These are phyloP conservation scores for Oryza meridionalis DNA, from an alignment of 176 grass and related monocot genomes.

Conservation along the genomic window DNA sequence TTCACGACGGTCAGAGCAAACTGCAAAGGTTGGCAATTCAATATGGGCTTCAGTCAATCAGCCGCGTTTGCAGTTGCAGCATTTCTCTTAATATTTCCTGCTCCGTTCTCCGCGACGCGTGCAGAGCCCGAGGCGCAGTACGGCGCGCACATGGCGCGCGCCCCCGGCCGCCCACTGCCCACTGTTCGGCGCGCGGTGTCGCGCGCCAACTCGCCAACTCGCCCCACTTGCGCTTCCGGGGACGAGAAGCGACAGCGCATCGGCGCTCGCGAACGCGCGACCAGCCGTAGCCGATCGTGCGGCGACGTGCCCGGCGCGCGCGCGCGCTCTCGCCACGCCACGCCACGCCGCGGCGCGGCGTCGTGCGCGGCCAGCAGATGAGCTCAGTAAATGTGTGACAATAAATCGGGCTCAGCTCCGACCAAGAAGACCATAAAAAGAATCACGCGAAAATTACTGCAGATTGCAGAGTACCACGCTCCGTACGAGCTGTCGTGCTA, in stretches of 20 bases:
- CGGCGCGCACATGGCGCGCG: conserved; percentile 37
- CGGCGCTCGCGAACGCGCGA: conserved; percentile 18
- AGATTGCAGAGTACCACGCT: not conserved
- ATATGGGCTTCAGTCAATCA: not conserved
- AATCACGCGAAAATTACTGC: not conserved
- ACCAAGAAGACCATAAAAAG: not conserved
- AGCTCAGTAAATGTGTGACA: conserved; percentile 18
- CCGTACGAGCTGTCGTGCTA: not conserved
- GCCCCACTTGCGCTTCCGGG: not conserved
- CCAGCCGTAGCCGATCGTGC: conserved; percentile 31
- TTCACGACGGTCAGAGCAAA: not conserved
- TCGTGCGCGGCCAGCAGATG: not conserved
- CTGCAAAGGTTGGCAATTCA: not conserved
- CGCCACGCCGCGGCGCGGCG: too few species aligned
- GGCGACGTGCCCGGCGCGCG: conserved; percentile 20
- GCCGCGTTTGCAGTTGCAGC: not conserved
- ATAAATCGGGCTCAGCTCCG: conserved; percentile 17
- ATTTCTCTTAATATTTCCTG: not conserved
- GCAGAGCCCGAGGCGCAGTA: not conserved
- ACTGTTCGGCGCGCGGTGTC: not conserved
- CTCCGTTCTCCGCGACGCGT: not conserved
- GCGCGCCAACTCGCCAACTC: not conserved
- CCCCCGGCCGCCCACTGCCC: not conserved
- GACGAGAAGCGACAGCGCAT: conserved; percentile 35
- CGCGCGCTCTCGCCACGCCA: too few species aligned